A percentile compares a stretch with the other conserved stretches of the same genome.
These are phyloP conservation scores for Penicillium sp. DNA, from an alignment of 2,329 filamentous ascomycete species.

Conservation along the genomic window DNA sequence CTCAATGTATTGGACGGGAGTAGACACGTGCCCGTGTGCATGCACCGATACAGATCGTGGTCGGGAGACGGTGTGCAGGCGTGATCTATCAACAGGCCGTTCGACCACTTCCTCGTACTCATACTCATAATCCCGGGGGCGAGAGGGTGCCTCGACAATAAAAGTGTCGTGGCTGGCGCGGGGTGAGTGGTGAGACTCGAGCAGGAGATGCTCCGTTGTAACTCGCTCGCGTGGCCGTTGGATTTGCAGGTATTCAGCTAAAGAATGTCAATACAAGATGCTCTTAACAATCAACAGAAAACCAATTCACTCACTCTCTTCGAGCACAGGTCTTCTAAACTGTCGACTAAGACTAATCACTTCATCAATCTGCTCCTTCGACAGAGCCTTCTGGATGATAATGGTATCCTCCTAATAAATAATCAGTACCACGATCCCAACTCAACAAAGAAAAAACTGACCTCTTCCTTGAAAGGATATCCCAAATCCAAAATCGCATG, in stretches of 20 bases:
- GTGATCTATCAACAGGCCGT: slow-evolving; percentile 23
- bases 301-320: slow-evolving; percentile 30
- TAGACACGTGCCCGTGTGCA: slow-evolving; percentile 34
- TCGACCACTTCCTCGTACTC: slow-evolving; percentile 31
- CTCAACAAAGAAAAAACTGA: slow-evolving; percentile 40
- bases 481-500: slow-evolving; percentile 79
- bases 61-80: slow-evolving; percentile 30
- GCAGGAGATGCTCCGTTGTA: slow-evolving; percentile 20
- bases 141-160: slow-evolving; percentile 35
- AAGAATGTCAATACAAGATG: slow-evolving; percentile 3
- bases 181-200: slow-evolving; percentile 26
- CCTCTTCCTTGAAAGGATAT: slow-evolving; percentile 86
- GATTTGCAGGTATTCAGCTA: slow-evolving; percentile 26
- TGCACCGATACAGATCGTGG: slow-evolving; percentile 39
- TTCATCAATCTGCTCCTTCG: slow-evolving; percentile 89
- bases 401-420: slow-evolving; percentile 69
- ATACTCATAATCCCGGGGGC: slow-evolving; percentile 26
- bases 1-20: slow-evolving; percentile 41
- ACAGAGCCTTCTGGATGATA: slow-evolving; percentile 79
- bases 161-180: slow-evolving; percentile 31
- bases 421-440: background rate
- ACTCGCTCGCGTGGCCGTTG: slow-evolving; percentile 30
- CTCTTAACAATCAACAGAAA: slow-evolving; percentile 1
- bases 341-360: slow-evolving; percentile 80
- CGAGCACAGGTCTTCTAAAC: slow-evolving; percentile 29